Evolutionary conservation across 768 basidiomycete species (phyloP).

Genomic region (Mycena galopus): DNA sequence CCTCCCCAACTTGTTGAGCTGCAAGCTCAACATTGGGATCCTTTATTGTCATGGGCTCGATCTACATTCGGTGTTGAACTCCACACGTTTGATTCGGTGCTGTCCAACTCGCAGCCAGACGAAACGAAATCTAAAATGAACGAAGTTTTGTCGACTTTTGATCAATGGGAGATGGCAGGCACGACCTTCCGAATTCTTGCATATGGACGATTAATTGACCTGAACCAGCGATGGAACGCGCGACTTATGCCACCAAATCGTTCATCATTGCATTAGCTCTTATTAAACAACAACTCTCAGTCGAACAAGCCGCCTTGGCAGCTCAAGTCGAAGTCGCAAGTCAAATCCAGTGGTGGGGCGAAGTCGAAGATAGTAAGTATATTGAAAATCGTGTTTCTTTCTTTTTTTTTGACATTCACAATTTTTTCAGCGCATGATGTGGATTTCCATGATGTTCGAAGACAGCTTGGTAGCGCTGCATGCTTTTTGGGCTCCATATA

Average conservation of each 20-base stretch:
- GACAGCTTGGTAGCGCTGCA: constrained; percentile 86
- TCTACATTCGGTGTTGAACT: constrained; percentile 77
- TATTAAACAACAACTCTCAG: constrained; percentile 79
- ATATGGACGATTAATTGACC: constrained; percentile 1
- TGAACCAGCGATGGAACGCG: constrained; percentile 88
- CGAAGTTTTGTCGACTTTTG: constrained; percentile 69
- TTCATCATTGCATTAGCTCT: constrained; percentile 91
- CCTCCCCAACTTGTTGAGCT: constrained; percentile 82
- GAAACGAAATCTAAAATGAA: constrained; percentile 75
- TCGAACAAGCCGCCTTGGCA: constrained; percentile 87
- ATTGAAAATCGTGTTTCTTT: constrained; percentile 10
- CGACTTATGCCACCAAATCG: constrained; percentile 90
- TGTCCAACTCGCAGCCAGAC: constrained; percentile 76
- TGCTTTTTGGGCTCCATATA: constrained; percentile 63
- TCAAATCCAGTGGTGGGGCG: constrained; percentile 98
- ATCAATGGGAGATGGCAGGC: constrained; percentile 94
- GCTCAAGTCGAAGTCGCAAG: constrained; percentile 94
- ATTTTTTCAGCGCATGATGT: constrained; percentile 89
- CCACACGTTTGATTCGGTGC: constrained; percentile 76
- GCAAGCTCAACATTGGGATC: constrained; percentile 90
- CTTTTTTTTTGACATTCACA: constrained; percentile 22
- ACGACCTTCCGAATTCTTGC: constrained; percentile 42
- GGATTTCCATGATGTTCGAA: constrained; percentile 92
- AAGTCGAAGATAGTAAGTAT: constrained; percentile 96
- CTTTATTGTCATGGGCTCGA: constrained; percentile 84